Base-by-base conservation (phyloP, 2,329 filamentous ascomycete genomes). In the Fusarium drepaniforme region DNA sequence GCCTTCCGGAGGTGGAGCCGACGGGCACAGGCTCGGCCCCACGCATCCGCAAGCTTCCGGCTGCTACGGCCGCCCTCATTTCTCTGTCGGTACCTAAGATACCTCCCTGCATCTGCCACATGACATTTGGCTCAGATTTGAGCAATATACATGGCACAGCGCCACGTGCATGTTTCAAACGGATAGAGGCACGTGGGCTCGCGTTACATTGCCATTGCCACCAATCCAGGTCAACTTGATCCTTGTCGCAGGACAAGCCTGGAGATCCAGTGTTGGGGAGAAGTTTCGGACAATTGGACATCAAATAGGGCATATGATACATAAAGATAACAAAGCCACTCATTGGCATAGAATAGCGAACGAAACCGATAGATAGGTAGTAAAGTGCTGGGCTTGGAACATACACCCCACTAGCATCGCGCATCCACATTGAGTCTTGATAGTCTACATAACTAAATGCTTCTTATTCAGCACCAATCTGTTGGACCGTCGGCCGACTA, bases 1-100 rank as follows among this genome's bases (percentile, higher is more conserved):
- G 46, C 46, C 28, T 51, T 51, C 46, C 25, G 46, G 46, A 51
- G 46, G 46, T 51, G 46, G 25, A 51, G 46, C 25, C 16, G 16
- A 5, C 21, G 25, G 9, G 12, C 3, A 5, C 46, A 16, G 46
- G 1, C 23, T 51, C 46, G 46, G 46, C 46, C 16, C 46, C 23
- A 51, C 23, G 23, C 46, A 51, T 51, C 46, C 23, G 3, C 16
- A 18, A 51, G 25, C 46, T 3, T 28, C 46, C 13, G 44, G 13
- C 21, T 46, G 21, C 21, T 4, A 46, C 42, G 3, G 1, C 33
- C 33, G 5, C 33, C 18, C 8, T 21, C 40, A 44, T 21, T 21
- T 13, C n/a, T 13, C 40, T 44, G 40, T 11, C 4, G 11, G 11
- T 33, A 33, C 2, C 30, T 4, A 33, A 21, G 13, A 8, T 28